phyloP scores from a whole-genome alignment of 192 early-diverging fungal genomes.

The Coemansia asiatica region DNA sequence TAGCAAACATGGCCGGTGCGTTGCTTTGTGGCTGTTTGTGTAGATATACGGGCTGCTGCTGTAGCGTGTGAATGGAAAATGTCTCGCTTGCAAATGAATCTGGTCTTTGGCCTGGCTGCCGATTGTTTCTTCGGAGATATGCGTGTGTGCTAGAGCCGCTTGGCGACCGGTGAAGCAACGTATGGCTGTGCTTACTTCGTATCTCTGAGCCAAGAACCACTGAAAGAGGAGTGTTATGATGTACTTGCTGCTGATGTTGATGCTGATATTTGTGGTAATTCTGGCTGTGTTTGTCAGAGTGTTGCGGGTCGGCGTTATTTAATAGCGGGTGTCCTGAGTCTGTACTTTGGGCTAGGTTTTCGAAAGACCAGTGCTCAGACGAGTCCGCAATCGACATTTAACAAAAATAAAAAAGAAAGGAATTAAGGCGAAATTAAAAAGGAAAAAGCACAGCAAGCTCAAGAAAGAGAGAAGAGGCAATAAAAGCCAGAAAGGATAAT shows the following conservation, averaged over 20 bases:
- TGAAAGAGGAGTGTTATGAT: slow-evolving; percentile 41
- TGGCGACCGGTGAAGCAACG: slow-evolving; percentile 21
- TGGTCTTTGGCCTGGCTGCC: slow-evolving; percentile 12
- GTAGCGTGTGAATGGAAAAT: slow-evolving; percentile 19
- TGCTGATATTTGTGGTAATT: not conserved
- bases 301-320: slow-evolving; percentile 2
- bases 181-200: slow-evolving; percentile 8
- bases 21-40: slow-evolving; percentile 21
- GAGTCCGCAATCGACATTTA: slow-evolving; percentile 61
- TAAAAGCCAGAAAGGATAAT: not conserved
- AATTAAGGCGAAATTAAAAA: not conserved
- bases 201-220: slow-evolving; percentile 31
- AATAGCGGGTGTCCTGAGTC: slow-evolving; percentile 39
- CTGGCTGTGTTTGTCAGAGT: not conserved
- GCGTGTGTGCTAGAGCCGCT: slow-evolving; percentile 33
- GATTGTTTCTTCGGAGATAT: slow-evolving; percentile 21
- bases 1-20: slow-evolving; percentile 29
- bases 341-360: slow-evolving; percentile 50
- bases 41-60: slow-evolving; percentile 18
- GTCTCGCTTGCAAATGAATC: slow-evolving; percentile 34
- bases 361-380: slow-evolving; percentile 59
- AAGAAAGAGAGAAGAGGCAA: not conserved
- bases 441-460: not conserved
- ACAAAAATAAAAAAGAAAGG: slow-evolving; percentile 11
- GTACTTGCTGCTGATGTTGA: slow-evolving; percentile 17